Evolutionary conservation across 352 stramenopile genomes (phyloP).

Genomic region (Globisporangium rhizosaccharum): DNA sequence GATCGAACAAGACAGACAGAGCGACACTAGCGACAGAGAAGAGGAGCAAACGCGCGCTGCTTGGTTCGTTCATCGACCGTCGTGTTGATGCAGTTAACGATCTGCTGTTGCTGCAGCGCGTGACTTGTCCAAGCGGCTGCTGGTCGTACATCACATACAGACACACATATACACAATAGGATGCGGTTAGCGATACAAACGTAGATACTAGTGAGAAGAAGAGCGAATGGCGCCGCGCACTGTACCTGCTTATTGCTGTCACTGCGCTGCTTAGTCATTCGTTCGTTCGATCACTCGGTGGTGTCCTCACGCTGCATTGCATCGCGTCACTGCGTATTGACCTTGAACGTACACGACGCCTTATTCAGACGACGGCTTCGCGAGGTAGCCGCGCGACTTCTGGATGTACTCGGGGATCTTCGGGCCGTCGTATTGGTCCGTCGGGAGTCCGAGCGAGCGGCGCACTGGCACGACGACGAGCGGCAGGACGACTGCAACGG

Average conservation of each 20-base stretch:
- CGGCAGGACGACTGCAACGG: constrained; percentile 59
- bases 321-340: constrained; percentile 10
- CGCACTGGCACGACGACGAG: constrained; percentile 79
- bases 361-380: constrained; percentile 27
- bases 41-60: too few species aligned
- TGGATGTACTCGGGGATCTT: constrained; percentile 68
- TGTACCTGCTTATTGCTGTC: background rate
- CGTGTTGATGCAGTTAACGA: too few species aligned
- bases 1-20: too few species aligned
- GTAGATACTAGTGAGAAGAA: too few species aligned
- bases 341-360: background rate
- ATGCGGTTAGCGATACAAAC: too few species aligned
- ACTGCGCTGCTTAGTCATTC: background rate
- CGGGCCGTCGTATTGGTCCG: constrained; percentile 87
- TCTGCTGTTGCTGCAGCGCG: too few species aligned
- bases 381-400: constrained; percentile 72
- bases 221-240: too few species aligned
- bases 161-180: too few species aligned
- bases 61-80: too few species aligned
- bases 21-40: too few species aligned
- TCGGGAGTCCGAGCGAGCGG: constrained; percentile 79
- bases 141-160: too few species aligned
- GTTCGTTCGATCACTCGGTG: background rate
- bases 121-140: too few species aligned
- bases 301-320: background rate